Conservation (phyloP, 257 asterid genomes). For the Lithospermum erythrorhizon region DNA sequence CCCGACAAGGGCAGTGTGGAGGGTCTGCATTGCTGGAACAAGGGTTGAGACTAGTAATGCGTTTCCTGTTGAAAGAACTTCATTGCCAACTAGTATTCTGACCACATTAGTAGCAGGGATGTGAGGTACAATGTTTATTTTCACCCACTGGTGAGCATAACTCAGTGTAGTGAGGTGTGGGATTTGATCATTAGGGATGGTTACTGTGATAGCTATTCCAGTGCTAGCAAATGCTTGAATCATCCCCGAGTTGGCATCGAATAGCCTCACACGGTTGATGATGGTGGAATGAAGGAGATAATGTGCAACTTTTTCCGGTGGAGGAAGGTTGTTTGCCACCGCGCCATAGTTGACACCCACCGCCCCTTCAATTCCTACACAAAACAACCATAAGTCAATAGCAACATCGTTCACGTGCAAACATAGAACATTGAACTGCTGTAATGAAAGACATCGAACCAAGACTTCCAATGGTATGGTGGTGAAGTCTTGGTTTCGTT, state of each 20-base stretch:
- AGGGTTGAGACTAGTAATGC: slow-evolving; percentile 31
- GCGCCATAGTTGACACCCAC: slow-evolving; percentile 39
- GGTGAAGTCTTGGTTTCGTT: too few relatives aligned
- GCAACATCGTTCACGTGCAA: not conserved
- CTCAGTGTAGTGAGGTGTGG: slow-evolving; percentile 27
- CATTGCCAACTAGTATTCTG: slow-evolving; percentile 61
- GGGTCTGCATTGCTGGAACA: slow-evolving; percentile 59
- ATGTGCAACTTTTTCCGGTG: slow-evolving; percentile 43
- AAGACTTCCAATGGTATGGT: not conserved
- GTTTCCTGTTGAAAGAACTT: slow-evolving; percentile 43
- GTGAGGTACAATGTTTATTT: slow-evolving; percentile 32
- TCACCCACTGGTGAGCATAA: slow-evolving; percentile 45
- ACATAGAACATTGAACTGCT: not conserved
- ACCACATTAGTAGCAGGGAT: slow-evolving; percentile 32
- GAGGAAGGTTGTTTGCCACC: slow-evolving; percentile 34
- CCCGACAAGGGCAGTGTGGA: slow-evolving; percentile 34
- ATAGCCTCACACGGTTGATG: slow-evolving; percentile 47
- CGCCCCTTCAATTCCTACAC: slow-evolving; percentile 33
- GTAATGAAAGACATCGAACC: not conserved
- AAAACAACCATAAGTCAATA: not conserved
- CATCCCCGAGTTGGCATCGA: slow-evolving; percentile 41
- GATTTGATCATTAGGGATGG: slow-evolving; percentile 40
- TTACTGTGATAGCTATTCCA: slow-evolving; percentile 38
- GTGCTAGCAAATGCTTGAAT: slow-evolving; percentile 51
- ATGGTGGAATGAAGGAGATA: slow-evolving; percentile 40